Base-by-base conservation (phyloP, 2,329 filamentous ascomycete genomes). In the Penicillium psychrosexuale region DNA sequence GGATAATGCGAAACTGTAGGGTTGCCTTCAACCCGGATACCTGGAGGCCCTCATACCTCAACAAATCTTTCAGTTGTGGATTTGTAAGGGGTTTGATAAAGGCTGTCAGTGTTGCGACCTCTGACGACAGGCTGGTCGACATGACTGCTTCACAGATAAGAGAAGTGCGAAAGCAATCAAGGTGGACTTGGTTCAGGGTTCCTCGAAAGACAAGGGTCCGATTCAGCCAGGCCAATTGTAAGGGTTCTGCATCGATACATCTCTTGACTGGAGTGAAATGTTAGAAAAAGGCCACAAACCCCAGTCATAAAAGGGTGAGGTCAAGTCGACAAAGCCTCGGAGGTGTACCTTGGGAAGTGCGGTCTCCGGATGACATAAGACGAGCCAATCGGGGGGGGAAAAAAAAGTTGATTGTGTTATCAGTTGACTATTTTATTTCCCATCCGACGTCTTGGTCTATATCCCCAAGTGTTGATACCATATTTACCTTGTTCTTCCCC, bases 21-120 rank as follows among this genome's bases (percentile, higher is more conserved):
- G 89, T 83, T 33, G 85, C 84, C 79, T 99, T 99, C 66, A 94
- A 87, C 19, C 94, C 94, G 28, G 87, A 89, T 57, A 90, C 88
- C 61, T 84, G 82, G 34, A 96, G 78, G 44, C 85, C 83, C 75
- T 96, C 90, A 57, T 83, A 78, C 60, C 84, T 82, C 68, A 93
- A 89, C 61, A 97, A 87, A 49, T 81, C 81, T 65, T 91, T 89
- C 46, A 97, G 82, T 65, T 92, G 86, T 56, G 77, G 78, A 67
- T 85, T 86, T 51, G 84, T 77, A 49, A 86, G 72, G 8, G 75
- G 79, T 67, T 83, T 84, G 46, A 82, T 74, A 60, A 77, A 72
- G 48, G 74, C 73, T 47, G 72, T 70, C 22, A 80, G 69, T 54
- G 66, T 63, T 46, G 69, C 67, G 24, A 75, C 70, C 61, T 80